Base-by-base conservation (phyloP, 306 rosid genomes). In the Quercus engelmannii region DNA sequence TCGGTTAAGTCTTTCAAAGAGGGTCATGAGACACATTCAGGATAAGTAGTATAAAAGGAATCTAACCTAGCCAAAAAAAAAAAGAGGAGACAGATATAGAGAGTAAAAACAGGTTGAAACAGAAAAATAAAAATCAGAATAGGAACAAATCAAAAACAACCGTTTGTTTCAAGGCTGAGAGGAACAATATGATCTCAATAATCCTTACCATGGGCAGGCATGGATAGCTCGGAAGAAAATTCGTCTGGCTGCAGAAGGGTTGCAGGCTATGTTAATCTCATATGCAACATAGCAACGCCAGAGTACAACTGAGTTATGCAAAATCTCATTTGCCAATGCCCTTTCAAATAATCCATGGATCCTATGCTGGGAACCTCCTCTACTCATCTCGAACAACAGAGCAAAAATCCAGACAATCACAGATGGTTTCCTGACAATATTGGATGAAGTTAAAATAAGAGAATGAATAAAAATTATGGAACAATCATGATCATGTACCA, bases 171-270 rank as follows among this genome's bases (percentile, higher is more conserved):
- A 75, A 62, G 75, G 28, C 54, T 55, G 52, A 35, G 28, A 52
- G 68, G 65, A 73, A 67, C 25, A 76, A 28, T 62, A 69, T 21
- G 7, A 67, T 23, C n/a, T 63, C 55, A 31, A 21, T 67, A 59
- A 54, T 35, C 71, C 91, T 90, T 82, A 95, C 99, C 98, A 92
- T 21, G 99, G 99, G 77, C 98, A 95, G 52, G 99, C 89, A 89
- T 95, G 99, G 68, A 95, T 92, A 51, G 98, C 99, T 41, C 99
- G 92, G 79, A 95, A 95, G 90, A 92, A 95, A 51, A 91, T 82
- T 49, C 98, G 92, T 71, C 89, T 85, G 33, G 99, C 95, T 3
- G 92, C 88, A 71, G 91, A 86, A 73, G 91, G 89, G 86, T 91
- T 88, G 10, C 67, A 26, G 64, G 90, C 87, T 76, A 87, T 71